phyloP scores from a whole-genome alignment of 208 protist genomes.

The Kentomonas sorsogonicus region DNA sequence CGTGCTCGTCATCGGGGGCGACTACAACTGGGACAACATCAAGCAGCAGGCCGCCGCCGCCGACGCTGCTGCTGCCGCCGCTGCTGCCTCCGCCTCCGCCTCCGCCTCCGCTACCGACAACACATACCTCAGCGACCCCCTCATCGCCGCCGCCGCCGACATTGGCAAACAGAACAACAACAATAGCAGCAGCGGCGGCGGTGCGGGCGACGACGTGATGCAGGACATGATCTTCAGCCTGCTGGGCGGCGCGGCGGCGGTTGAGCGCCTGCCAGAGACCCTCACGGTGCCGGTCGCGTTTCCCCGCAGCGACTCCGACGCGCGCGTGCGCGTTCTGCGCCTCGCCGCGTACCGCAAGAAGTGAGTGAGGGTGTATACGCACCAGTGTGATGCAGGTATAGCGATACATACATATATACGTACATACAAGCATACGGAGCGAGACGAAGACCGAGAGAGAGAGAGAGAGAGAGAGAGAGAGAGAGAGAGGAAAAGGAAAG shows the following conservation, averaged over 20 bases:
- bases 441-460: not conserved
- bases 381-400: not conserved
- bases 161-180: too few relatives aligned
- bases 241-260: conserved; percentile 43
- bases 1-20: conserved; percentile 67
- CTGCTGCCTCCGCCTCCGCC: too few relatives aligned
- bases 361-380: conserved; percentile 11
- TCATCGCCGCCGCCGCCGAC: conserved; percentile 22
- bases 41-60: conserved; percentile 19
- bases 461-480: conserved; percentile 5
- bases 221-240: conserved; percentile 58
- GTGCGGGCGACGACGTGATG: too few relatives aligned
- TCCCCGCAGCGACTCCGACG: conserved; percentile 30
- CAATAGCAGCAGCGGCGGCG: too few relatives aligned
- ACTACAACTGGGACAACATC: conserved; percentile 59
- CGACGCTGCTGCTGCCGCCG: too few relatives aligned
- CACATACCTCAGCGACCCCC: conserved; percentile 34
- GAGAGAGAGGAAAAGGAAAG: not conserved
- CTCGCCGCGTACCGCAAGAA: conserved; percentile 68
- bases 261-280: conserved; percentile 59
- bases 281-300: conserved; percentile 59
- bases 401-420: not conserved
- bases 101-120: conserved; percentile 23
- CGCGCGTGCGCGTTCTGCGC: conserved; percentile 34
- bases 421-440: too few relatives aligned